phyloP scores from a whole-genome alignment of 129 eudicot species.

The Silybum marianum region DNA sequence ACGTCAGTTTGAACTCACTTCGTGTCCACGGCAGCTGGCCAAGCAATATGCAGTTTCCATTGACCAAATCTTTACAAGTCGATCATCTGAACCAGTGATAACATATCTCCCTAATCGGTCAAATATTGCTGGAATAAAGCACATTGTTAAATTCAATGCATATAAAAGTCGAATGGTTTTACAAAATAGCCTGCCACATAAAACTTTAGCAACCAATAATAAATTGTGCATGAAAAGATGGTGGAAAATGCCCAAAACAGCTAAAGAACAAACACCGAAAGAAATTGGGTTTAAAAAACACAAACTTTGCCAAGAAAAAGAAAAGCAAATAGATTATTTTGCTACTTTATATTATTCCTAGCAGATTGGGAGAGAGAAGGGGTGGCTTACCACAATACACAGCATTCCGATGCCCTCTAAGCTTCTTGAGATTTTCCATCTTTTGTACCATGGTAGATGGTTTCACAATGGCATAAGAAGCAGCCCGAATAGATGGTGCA shows the following conservation, averaged over 20 bases:
- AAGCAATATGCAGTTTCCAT: constrained; percentile 97
- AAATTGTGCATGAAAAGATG: background rate
- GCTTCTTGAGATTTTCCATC: constrained; percentile 75
- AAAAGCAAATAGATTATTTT: background rate
- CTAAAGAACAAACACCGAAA: background rate
- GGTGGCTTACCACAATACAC: constrained; percentile 84
- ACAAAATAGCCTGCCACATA: background rate
- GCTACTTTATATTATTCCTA: background rate
- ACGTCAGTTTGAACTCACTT: constrained; percentile 55
- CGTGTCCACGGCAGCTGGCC: constrained; percentile 99
- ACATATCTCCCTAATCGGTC: constrained; percentile 95
- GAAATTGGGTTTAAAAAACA: background rate
- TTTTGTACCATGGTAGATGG: constrained; percentile 93
- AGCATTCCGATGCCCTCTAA: constrained; percentile 90
- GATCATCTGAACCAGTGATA: constrained; percentile 97
- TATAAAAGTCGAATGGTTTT: constrained; percentile 17
- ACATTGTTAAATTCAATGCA: constrained; percentile 6
- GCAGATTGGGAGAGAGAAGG: background rate
- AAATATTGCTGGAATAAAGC: constrained; percentile 67
- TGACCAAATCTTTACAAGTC: constrained; percentile 99
- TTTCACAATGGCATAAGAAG: constrained; percentile 87
- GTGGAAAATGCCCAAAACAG: background rate
- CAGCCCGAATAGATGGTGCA: constrained; percentile 80
- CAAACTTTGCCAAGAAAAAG: background rate
- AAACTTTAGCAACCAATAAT: constrained; percentile 13